A percentile compares a stretch with the other conserved stretches of the same genome.
Conservation (phyloP, 805 yeast species). For the Zygosaccharomyces kombuchaensis region DNA sequence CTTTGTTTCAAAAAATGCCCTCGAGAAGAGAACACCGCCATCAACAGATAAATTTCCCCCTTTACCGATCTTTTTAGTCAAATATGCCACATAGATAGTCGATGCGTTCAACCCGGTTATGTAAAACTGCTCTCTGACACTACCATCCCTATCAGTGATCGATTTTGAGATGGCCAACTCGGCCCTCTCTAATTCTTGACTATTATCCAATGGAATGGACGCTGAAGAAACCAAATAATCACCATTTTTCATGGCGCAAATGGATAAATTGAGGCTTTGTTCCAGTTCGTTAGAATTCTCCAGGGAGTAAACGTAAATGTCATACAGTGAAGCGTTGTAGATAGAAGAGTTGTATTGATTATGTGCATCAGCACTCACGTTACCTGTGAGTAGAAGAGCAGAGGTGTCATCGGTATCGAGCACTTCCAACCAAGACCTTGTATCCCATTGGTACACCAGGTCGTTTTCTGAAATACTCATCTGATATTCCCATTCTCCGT, state of each 20-base stretch:
- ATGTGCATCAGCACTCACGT: slow-evolving; percentile 34
- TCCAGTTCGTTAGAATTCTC: slow-evolving; percentile 37
- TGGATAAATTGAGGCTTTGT: slow-evolving; percentile 45
- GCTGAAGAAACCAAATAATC: slow-evolving; percentile 37
- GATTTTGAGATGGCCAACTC: slow-evolving; percentile 25
- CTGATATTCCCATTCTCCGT: slow-evolving; percentile 52
- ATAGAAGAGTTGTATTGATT: slow-evolving; percentile 19
- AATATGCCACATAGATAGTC: slow-evolving; percentile 59
- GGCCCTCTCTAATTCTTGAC: slow-evolving; percentile 13
- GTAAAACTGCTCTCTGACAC: slow-evolving; percentile 56
- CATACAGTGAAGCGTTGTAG: slow-evolving; percentile 28
- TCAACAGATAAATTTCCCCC: slow-evolving; percentile 29
- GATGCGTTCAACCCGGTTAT: slow-evolving; percentile 57
- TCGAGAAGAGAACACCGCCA: slow-evolving; percentile 64
- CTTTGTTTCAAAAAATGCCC: slow-evolving; percentile 55
- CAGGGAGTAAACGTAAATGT: slow-evolving; percentile 46
- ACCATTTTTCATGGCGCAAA: slow-evolving; percentile 67
- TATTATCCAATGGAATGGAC: slow-evolving; percentile 6
- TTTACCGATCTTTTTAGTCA: slow-evolving; percentile 44
- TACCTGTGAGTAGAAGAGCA: slow-evolving; percentile 62
- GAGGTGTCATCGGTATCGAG: slow-evolving; percentile 69
- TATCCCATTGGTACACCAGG: slow-evolving; percentile 67
- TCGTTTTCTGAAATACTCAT: slow-evolving; percentile 62
- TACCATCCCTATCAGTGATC: slow-evolving; percentile 45
- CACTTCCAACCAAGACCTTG: slow-evolving; percentile 47